Percentiles rank a stretch among this genome's conserved stretches.
Evolutionary conservation across 768 basidiomycete genomes (phyloP).

Genomic region (Termitomyces sp.): DNA sequence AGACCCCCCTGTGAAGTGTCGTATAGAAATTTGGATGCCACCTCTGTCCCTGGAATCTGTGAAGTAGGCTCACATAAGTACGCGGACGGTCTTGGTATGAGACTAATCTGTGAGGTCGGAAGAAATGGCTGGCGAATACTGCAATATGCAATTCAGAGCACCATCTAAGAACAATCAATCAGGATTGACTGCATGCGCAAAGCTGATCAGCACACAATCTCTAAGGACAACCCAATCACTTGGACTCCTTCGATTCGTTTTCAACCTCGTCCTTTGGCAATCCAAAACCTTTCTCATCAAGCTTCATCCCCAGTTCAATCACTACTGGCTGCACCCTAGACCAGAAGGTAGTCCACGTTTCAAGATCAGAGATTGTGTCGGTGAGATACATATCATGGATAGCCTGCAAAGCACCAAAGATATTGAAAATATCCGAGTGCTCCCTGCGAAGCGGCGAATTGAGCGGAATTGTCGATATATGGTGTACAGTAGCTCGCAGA

Average conservation of each 20-base stretch:
- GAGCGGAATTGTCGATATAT: conserved; percentile 22
- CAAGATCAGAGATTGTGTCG: conserved; percentile 10
- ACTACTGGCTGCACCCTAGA: conserved; percentile 23
- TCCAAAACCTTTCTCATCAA: conserved; percentile 27
- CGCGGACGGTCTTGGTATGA: no score
- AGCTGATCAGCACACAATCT: no score
- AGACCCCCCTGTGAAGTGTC: neutral
- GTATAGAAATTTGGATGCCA: neutral
- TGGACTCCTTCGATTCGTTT: conserved; percentile 8
- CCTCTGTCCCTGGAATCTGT: neutral
- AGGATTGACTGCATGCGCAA: neutral
- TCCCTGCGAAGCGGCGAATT: conserved; percentile 18
- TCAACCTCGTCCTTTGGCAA: conserved; percentile 19
- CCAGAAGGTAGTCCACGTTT: conserved; percentile 25
- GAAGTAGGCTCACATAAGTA: no score
- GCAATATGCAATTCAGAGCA: neutral
- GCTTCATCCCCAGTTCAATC: conserved; percentile 20
- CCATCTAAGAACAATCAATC: neutral
- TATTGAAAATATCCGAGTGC: conserved; percentile 22
- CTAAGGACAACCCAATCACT: neutral
- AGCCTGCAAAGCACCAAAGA: conserved; percentile 24
- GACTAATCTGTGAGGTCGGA: no score
- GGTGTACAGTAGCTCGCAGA: conserved; percentile 19
- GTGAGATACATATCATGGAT: conserved; percentile 23
- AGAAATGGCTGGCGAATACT: neutral